Percentiles rank a stretch among this genome's conserved stretches.
Conservation (phyloP, 768 basidiomycete genomes). For the Amanita rimosa region DNA sequence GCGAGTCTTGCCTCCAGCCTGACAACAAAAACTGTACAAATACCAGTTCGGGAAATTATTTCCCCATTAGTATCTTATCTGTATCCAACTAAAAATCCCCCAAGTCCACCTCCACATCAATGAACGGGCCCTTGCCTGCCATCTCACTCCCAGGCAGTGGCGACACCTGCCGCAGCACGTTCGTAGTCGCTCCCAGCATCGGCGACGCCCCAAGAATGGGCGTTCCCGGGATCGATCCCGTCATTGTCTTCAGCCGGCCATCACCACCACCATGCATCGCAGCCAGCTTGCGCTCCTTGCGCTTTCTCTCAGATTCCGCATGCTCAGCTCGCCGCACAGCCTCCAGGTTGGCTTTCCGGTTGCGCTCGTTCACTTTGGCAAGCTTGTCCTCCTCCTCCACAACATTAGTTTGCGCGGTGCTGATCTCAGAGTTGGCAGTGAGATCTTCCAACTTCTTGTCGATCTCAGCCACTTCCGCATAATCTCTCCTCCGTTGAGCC, state of each 20-base stretch:
- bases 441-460: slow-evolving; percentile 49
- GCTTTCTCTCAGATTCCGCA: slow-evolving; percentile 55
- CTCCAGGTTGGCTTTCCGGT: slow-evolving; percentile 76
- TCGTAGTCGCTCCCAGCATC: slow-evolving; percentile 16
- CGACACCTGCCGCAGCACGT: slow-evolving; percentile 12
- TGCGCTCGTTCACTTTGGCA: slow-evolving; percentile 81
- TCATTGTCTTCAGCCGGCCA: slow-evolving; percentile 45
- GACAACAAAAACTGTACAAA: too few relatives aligned
- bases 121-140: slow-evolving; percentile 28
- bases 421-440: slow-evolving; percentile 20
- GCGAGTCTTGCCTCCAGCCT: too few relatives aligned
- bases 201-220: slow-evolving; percentile 32
- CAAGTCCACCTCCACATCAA: slow-evolving; percentile 6
- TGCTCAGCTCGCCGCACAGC: slow-evolving; percentile 69
- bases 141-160: slow-evolving; percentile 16
- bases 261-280: slow-evolving; percentile 22
- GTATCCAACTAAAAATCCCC: slow-evolving; percentile 6
- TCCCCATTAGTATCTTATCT: slow-evolving; percentile 1
- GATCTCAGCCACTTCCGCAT: slow-evolving; percentile 44
- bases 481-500: slow-evolving; percentile 66
- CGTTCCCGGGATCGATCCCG: slow-evolving; percentile 55
- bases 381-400: slow-evolving; percentile 35
- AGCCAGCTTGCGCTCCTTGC: slow-evolving; percentile 51
- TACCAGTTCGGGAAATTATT: neutral
- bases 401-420: slow-evolving; percentile 4